Percentiles rank a stretch among this genome's conserved stretches.
phyloP scores from a whole-genome alignment of 1,284 basidiomycete species.

The Fomitopsis betulina region DNA sequence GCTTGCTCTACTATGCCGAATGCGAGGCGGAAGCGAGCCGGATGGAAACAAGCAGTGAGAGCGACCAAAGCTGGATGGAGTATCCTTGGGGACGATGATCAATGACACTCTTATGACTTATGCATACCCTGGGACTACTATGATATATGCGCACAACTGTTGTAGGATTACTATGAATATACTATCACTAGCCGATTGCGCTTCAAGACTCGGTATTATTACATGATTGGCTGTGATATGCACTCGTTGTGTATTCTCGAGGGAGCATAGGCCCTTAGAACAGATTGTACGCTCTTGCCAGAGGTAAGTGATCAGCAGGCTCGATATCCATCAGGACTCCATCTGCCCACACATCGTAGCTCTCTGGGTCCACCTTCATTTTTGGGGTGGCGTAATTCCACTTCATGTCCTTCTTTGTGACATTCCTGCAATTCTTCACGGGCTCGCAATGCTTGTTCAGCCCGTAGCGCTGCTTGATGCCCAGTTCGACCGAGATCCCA shows the following conservation, averaged over 20 bases:
- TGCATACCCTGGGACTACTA: not conserved
- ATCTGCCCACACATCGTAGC: slow-evolving; percentile 83
- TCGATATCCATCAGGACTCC: slow-evolving; percentile 72
- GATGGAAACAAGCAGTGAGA: not conserved
- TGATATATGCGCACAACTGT: not conserved
- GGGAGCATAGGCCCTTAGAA: slow-evolving; percentile 40
- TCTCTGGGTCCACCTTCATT: slow-evolving; percentile 92
- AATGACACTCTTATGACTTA: not conserved
- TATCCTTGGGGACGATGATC: not conserved
- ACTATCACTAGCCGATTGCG: not conserved
- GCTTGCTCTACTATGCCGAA: not conserved
- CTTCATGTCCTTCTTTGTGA: slow-evolving; percentile 92
- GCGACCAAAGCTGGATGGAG: not conserved
- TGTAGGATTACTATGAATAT: not conserved
- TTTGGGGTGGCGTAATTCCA: slow-evolving; percentile 80
- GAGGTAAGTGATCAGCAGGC: slow-evolving; percentile 69
- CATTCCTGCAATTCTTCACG: slow-evolving; percentile 72
- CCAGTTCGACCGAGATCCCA: slow-evolving; percentile 62
- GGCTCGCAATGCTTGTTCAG: slow-evolving; percentile 74
- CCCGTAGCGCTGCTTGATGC: slow-evolving; percentile 64
- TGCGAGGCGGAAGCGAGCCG: not conserved
- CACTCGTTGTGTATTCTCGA: not conserved
- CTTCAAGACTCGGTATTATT: not conserved
- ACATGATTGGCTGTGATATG: not conserved
- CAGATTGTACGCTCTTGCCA: slow-evolving; percentile 70